Percentiles rank a stretch among this genome's conserved stretches.
These are phyloP conservation scores for Aureobasidium musti DNA, from an alignment of 2,329 filamentous ascomycete genomes.

Conservation along the genomic window DNA sequence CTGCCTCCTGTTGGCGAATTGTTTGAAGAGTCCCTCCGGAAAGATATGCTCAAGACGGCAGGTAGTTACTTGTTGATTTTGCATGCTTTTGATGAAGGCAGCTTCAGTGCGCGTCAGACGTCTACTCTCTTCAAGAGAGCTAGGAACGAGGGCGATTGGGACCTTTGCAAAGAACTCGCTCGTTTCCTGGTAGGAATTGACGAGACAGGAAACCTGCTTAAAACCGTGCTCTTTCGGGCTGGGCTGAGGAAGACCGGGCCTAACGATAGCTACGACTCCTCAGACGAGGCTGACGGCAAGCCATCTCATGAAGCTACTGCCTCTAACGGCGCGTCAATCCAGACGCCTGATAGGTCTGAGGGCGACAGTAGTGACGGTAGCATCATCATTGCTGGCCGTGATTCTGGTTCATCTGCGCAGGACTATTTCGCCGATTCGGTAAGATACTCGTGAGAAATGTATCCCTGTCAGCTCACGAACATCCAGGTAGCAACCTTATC, in stretches of 20 bases:
- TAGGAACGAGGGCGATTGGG: conserved; percentile 86
- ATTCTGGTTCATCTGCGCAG: conserved; percentile 8
- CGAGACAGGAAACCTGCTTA: conserved; percentile 76
- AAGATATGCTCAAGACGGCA: conserved; percentile 87
- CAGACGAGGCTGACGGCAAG: not conserved
- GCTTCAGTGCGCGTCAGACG: conserved; percentile 63
- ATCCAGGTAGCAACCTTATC: conserved; percentile 1
- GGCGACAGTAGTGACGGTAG: not conserved
- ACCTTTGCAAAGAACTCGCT: conserved; percentile 90
- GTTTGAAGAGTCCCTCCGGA: conserved; percentile 86
- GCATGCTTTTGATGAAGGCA: conserved; percentile 65
- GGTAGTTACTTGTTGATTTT: conserved; percentile 95
- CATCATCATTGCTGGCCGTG: not conserved
- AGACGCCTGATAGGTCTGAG: not conserved
- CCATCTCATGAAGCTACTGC: not conserved
- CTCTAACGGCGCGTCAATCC: not conserved
- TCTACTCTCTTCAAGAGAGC: conserved; percentile 79
- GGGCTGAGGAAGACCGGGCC: conserved; percentile 24
- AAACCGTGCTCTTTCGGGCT: conserved; percentile 61
- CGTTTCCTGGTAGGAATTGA: conserved; percentile 94
- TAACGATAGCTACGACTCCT: not conserved
- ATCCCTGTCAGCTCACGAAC: not conserved
- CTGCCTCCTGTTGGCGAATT: conserved; percentile 86
- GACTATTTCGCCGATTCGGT: conserved; percentile 19
- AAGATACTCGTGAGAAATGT: conserved; percentile 16